These are phyloP conservation scores for Diaporthe sp. DNA, from an alignment of 2,329 filamentous ascomycete genomes.

Conservation along the genomic window DNA sequence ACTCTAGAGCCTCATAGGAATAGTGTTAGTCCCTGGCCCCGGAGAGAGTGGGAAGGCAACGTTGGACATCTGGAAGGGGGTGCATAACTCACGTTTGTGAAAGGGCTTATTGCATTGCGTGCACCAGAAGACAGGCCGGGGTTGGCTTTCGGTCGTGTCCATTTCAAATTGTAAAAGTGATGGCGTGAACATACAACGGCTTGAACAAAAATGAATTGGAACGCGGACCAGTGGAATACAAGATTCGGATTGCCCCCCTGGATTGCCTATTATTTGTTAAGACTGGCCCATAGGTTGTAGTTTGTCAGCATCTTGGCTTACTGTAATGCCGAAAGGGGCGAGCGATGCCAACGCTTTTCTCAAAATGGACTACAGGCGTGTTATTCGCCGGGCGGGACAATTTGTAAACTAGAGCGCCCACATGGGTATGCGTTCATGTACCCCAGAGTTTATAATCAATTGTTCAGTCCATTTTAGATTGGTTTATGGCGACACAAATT, in stretches of 20 bases:
- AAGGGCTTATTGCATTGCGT: neutral
- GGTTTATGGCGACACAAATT: neutral
- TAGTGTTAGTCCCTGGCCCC: neutral
- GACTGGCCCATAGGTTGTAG: neutral
- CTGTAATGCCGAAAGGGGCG: neutral
- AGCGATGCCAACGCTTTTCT: neutral
- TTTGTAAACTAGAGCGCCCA: neutral
- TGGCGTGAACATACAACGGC: neutral
- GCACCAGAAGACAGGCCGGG: neutral
- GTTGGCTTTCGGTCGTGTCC: neutral
- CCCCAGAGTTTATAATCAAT: neutral
- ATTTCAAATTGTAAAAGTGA: neutral
- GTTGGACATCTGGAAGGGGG: neutral
- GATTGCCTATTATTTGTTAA: neutral
- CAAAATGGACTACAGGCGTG: neutral
- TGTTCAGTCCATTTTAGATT: neutral
- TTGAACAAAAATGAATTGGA: neutral
- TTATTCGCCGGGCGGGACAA: slow-evolving; percentile 2
- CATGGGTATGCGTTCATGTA: neutral
- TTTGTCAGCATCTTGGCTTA: neutral
- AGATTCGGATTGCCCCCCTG: neutral
- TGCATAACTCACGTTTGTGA: neutral
- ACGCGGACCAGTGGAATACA: neutral
- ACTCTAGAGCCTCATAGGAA: neutral
- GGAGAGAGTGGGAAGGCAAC: neutral